Conservation (phyloP, 306 rosid species). For the Vigna radiata region DNA sequence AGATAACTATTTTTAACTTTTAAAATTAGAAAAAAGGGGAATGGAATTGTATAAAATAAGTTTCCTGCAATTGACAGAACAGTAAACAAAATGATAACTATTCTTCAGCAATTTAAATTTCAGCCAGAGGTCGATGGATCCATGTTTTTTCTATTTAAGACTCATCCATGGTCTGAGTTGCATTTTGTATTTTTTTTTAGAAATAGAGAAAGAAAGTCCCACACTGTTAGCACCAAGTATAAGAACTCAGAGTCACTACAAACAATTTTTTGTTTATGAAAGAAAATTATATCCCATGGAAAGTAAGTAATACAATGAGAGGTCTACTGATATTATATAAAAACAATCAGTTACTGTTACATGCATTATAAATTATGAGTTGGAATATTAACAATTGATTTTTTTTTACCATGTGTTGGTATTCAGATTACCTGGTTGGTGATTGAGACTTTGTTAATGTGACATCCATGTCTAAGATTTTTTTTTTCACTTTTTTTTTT, state of each 20-base stretch:
- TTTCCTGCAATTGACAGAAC: conserved; percentile 23
- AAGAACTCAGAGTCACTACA: background rate
- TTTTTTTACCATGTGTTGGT: too few species aligned
- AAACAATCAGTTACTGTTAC: too few species aligned
- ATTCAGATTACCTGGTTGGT: too few species aligned
- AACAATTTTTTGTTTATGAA: background rate
- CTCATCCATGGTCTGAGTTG: conserved; percentile 19
- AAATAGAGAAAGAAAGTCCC: background rate
- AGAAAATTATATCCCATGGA: background rate
- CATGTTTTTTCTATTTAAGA: conserved; percentile 3
- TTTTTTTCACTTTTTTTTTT: background rate
- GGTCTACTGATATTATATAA: too few species aligned
- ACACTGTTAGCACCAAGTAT: background rate
- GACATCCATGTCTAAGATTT: background rate
- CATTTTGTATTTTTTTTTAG: conserved; percentile 6
- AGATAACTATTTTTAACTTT: conserved; percentile 14
- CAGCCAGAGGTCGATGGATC: background rate
- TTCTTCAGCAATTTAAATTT: background rate
- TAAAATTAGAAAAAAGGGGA: background rate
- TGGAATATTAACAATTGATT: too few species aligned
- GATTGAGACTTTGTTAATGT: background rate
- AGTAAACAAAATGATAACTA: background rate
- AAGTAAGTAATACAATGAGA: background rate
- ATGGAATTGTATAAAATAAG: background rate
- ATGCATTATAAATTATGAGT: too few species aligned